Conservation (phyloP, 139 green algal genomes). For the Tetratostichococcus sp. region DNA sequence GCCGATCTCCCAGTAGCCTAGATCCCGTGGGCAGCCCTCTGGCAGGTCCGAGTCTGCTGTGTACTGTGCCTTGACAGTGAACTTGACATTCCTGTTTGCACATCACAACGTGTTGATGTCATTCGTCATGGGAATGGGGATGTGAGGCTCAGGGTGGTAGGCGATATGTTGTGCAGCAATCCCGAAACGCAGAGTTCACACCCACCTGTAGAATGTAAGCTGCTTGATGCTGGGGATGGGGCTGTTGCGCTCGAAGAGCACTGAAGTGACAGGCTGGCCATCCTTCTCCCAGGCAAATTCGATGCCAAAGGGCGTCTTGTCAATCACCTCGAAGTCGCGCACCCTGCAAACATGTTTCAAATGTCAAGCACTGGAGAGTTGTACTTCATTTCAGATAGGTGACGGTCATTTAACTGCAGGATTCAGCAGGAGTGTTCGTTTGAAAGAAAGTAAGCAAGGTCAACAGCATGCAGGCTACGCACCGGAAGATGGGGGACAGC, state of each 20-base stretch:
- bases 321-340: conserved; percentile 94
- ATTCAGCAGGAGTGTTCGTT: too few relatives aligned
- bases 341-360: conserved; percentile 53
- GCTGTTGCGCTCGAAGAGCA: conserved; percentile 70
- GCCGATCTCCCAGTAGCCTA: conserved; percentile 50
- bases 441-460: neutral
- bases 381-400: neutral
- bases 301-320: conserved; percentile 80
- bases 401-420: too few relatives aligned
- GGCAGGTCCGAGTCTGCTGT: conserved; percentile 57
- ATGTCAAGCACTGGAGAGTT: too few relatives aligned
- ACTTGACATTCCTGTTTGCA: conserved; percentile 40
- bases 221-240: conserved; percentile 84
- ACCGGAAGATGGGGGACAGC: conserved; percentile 91
- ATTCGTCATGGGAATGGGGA: too few relatives aligned
- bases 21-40: conserved; percentile 22
- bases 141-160: too few relatives aligned
- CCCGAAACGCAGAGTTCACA: too few relatives aligned
- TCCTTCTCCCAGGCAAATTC: conserved; percentile 85
- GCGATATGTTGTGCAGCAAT: too few relatives aligned
- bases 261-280: conserved; percentile 39
- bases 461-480: conserved; percentile 22
- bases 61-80: conserved; percentile 73
- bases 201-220: conserved; percentile 85
- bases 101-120: too few relatives aligned